Percentiles rank a stretch among this genome's conserved stretches.
phyloP scores from a whole-genome alignment of 148 eudicot species.

The Limonium bicolor region DNA sequence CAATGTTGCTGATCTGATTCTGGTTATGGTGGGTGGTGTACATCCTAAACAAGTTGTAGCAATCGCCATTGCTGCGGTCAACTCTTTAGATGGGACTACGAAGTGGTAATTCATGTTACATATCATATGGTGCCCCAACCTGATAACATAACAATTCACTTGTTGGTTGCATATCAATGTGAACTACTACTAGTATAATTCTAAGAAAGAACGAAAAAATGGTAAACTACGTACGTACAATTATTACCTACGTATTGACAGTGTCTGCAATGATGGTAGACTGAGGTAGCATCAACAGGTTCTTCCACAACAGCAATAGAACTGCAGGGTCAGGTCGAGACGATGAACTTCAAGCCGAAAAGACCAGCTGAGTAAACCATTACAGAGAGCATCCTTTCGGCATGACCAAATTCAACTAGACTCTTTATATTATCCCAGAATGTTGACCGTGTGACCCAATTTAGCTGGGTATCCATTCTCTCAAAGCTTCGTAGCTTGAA shows the following conservation, averaged over 20 bases:
- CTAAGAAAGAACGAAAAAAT: too few relatives aligned
- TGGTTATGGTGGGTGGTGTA: too few relatives aligned
- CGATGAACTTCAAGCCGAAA: conserved; percentile 77
- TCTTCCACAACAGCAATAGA: conserved; percentile 65
- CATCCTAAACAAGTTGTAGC: conserved; percentile 39
- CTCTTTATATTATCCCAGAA: conserved; percentile 51
- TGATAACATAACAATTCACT: conserved; percentile 18
- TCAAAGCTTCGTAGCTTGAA: conserved; percentile 67
- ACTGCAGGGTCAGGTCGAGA: conserved; percentile 44
- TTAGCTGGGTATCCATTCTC: conserved; percentile 60
- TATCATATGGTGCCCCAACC: conserved; percentile 96
- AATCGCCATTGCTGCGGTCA: conserved; percentile 28
- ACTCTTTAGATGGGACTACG: conserved; percentile 71
- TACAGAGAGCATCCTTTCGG: conserved; percentile 26
- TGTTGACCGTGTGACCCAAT: conserved; percentile 42
- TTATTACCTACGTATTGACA: conserved; percentile 85
- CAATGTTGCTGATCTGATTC: too few relatives aligned
- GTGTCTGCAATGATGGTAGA: conserved; percentile 45
- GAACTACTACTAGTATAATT: too few relatives aligned
- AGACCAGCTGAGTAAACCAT: conserved; percentile 59
- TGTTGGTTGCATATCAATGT: too few relatives aligned
- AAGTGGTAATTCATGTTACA: conserved; percentile 94
- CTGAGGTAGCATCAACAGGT: conserved; percentile 41
- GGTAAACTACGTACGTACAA: too few relatives aligned
- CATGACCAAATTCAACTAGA: conserved; percentile 52